Conservation (phyloP, 2,329 filamentous ascomycete species). For the Leptographium wingfieldii region DNA sequence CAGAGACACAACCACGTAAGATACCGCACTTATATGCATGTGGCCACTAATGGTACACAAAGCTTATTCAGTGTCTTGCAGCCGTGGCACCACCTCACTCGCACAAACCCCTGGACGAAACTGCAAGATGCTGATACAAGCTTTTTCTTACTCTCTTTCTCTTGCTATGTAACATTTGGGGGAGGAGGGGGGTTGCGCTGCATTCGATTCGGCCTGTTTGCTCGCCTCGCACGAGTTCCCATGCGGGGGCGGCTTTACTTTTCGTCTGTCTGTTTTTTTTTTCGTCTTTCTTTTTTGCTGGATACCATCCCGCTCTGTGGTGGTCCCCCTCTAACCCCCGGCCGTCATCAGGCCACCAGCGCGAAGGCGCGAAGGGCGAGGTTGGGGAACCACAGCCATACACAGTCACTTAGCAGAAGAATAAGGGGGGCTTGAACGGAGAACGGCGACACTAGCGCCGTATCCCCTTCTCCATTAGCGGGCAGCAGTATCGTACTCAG, state of each 20-base stretch:
- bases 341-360: neutral
- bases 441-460: neutral
- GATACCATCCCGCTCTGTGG: neutral
- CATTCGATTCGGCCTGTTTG: neutral
- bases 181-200: neutral
- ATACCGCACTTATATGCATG: neutral
- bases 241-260: neutral
- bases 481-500: neutral
- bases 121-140: neutral
- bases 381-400: neutral
- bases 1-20: neutral
- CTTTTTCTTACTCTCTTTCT: neutral
- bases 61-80: neutral
- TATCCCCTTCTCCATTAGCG: neutral
- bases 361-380: constrained; percentile 2
- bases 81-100: neutral
- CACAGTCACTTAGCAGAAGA: neutral
- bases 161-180: too few relatives aligned
- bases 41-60: neutral
- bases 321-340: neutral
- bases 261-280: neutral
- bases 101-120: neutral
- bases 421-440: neutral
- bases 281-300: neutral
- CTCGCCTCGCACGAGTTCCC: neutral